These are phyloP conservation scores for Cercospora citrullina DNA, from an alignment of 2,329 filamentous ascomycete genomes.

Conservation along the genomic window DNA sequence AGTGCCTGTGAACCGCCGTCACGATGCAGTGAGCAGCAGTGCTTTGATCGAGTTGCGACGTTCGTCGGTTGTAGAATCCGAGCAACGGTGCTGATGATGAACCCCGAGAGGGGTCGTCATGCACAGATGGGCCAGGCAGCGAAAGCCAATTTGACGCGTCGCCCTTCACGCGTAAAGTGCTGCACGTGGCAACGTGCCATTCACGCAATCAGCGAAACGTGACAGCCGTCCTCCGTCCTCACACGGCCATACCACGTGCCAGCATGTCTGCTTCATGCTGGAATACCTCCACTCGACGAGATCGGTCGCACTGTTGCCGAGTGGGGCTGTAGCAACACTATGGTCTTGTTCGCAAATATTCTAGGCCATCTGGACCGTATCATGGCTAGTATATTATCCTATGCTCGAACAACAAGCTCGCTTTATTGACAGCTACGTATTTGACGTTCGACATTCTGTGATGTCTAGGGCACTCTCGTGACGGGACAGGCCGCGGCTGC, in stretches of 20 bases:
- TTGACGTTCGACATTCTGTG: background rate
- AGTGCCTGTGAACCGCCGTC: background rate
- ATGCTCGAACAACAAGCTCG: background rate
- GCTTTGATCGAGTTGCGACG: background rate
- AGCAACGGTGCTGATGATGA: background rate
- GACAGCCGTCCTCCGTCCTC: background rate
- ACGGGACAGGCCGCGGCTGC: background rate
- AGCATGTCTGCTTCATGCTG: background rate
- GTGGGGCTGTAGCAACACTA: background rate
- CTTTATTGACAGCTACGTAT: background rate
- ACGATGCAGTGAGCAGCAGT: background rate
- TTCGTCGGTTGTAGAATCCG: background rate
- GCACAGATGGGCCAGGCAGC: background rate
- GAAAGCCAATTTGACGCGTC: background rate
- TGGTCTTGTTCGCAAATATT: background rate
- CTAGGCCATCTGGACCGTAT: background rate
- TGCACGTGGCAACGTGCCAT: background rate
- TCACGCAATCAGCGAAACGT: background rate
- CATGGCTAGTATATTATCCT: background rate
- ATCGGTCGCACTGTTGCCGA: background rate
- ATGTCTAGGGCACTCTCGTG: background rate
- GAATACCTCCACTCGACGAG: background rate
- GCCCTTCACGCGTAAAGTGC: conserved; percentile 3
- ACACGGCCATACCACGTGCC: background rate
- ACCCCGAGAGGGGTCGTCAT: background rate